Evolutionary conservation across 2,329 filamentous ascomycete species (phyloP).

Genomic region (Capronia coronata): DNA sequence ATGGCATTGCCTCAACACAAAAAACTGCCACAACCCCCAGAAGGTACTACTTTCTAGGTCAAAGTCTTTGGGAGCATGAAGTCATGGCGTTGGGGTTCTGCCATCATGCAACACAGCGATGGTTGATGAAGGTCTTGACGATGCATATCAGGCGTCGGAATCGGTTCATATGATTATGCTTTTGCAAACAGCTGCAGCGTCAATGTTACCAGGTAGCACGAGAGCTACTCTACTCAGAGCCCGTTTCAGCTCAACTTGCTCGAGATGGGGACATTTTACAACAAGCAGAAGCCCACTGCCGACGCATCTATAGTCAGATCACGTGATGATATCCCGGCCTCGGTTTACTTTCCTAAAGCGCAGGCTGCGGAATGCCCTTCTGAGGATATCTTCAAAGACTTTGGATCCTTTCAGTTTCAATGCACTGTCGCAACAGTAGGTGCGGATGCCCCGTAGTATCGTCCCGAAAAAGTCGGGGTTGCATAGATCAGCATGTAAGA

Average conservation of each 20-base stretch:
- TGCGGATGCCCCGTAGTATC: slow-evolving; percentile 36
- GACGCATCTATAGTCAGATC: background rate
- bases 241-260: background rate
- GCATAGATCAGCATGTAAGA: slow-evolving; percentile 43
- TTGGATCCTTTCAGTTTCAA: background rate
- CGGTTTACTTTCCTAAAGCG: slow-evolving; percentile 1
- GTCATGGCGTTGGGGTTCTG: slow-evolving; percentile 10
- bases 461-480: slow-evolving; percentile 34
- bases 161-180: background rate
- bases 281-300: background rate
- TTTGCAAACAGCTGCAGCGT: background rate
- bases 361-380: background rate
- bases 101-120: slow-evolving; percentile 9
- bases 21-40: slow-evolving; percentile 88
- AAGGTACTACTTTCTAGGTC: slow-evolving; percentile 59
- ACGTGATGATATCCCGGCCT: background rate
- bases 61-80: slow-evolving; percentile 17
- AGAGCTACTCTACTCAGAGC: background rate
- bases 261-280: background rate
- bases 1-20: slow-evolving; percentile 91
- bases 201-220: background rate
- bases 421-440: slow-evolving; percentile 14
- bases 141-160: slow-evolving; percentile 17
- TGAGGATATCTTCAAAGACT: background rate
- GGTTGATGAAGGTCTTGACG: slow-evolving; percentile 16